A percentile compares a stretch with the other conserved stretches of the same genome.
These are phyloP conservation scores for Nannochloropsis oceanica DNA, from an alignment of 108 stramenopile species.

Conservation along the genomic window DNA sequence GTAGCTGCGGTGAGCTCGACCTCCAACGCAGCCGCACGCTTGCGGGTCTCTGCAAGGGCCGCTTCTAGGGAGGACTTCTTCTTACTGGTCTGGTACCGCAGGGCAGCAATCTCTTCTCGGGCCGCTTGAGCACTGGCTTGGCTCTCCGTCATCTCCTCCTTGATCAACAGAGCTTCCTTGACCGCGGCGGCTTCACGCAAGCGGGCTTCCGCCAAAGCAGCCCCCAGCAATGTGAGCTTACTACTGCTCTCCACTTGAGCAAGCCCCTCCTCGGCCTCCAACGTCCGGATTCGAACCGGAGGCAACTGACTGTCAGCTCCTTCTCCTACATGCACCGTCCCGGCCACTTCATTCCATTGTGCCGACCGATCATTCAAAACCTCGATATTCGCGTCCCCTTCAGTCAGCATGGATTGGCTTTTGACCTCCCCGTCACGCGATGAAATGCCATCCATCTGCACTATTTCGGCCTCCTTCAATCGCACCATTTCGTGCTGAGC, in stretches of 20 bases:
- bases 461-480: not conserved
- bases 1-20: not conserved
- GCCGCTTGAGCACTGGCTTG: not conserved
- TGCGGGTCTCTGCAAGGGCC: not conserved
- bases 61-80: not conserved
- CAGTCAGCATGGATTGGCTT: not conserved
- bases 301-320: too few relatives aligned
- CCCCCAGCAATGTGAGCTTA: not conserved
- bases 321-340: too few relatives aligned
- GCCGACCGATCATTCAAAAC: too few relatives aligned
- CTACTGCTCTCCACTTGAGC: not conserved
- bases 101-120: not conserved
- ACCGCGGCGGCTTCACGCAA: not conserved
- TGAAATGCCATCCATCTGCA: not conserved
- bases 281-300: not conserved
- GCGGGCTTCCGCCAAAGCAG: not conserved
- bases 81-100: not conserved
- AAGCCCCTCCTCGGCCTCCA: not conserved
- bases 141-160: not conserved
- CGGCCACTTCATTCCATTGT: too few relatives aligned
- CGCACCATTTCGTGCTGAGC: not conserved
- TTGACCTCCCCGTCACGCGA: not conserved
- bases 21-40: not conserved
- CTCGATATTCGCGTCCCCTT: not conserved
- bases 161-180: not conserved